phyloP scores from a whole-genome alignment of 1,284 basidiomycete genomes.

The Sutorius eximius region DNA sequence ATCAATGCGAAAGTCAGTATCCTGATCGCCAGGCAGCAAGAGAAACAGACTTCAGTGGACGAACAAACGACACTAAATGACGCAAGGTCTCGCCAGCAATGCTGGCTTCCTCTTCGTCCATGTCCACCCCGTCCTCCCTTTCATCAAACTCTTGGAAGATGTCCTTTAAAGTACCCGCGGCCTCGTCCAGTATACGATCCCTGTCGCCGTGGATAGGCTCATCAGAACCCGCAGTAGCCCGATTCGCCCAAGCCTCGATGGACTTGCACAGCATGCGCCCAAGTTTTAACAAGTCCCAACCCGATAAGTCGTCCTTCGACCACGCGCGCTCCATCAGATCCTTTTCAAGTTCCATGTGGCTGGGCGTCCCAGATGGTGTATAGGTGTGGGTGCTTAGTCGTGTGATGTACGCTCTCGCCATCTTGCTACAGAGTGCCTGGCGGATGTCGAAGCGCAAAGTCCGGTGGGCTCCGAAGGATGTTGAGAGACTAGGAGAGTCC shows the following conservation, averaged over 20 bases:
- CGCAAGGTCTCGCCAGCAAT: constrained; percentile 60
- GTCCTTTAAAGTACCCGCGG: constrained; percentile 65
- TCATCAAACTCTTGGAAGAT: constrained; percentile 70
- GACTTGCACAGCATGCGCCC: constrained; percentile 53
- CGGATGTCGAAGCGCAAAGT: constrained; percentile 66
- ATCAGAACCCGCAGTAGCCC: constrained; percentile 25
- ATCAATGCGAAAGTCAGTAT: constrained; percentile 8
- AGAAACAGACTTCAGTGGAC: constrained; percentile 50
- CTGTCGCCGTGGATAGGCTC: constrained; percentile 30
- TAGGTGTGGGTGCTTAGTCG: constrained; percentile 53
- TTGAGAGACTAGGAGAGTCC: constrained; percentile 27
- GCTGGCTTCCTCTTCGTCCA: constrained; percentile 65
- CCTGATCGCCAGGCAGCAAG: background rate
- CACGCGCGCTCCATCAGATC: constrained; percentile 70
- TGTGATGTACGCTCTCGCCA: constrained; percentile 64
- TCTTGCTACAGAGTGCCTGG: constrained; percentile 54
- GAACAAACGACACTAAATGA: constrained; percentile 56
- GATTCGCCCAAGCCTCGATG: constrained; percentile 57
- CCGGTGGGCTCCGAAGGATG: constrained; percentile 62
- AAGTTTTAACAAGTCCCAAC: constrained; percentile 64
- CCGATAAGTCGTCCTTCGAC: constrained; percentile 59
- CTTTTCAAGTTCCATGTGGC: constrained; percentile 54
- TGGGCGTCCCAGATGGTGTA: constrained; percentile 57
- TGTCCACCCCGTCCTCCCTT: constrained; percentile 55
- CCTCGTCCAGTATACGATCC: constrained; percentile 67